Percentiles rank a stretch among this genome's conserved stretches.
These are phyloP conservation scores for Pneumocystis jirovecii DNA, from an alignment of 1,139 yeast genomes.

Conservation along the genomic window DNA sequence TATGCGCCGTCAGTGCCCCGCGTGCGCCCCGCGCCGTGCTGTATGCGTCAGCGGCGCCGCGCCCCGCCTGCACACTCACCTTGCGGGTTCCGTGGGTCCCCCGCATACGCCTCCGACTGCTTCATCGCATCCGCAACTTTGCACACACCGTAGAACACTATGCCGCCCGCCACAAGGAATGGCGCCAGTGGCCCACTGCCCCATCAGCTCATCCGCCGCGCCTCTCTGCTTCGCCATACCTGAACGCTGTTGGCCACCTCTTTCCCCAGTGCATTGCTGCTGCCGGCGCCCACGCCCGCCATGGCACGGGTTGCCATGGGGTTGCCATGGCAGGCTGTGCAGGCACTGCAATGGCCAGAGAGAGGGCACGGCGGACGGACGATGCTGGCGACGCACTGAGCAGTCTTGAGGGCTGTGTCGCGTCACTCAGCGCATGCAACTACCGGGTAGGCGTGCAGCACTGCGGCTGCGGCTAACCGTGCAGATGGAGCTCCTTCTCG, in stretches of 20 bases:
- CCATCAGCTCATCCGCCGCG: constrained; percentile 1
- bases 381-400: neutral
- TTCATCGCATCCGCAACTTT: constrained; percentile 39
- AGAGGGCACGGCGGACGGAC: too few species aligned
- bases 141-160: constrained; percentile 38
- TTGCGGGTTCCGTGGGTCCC: constrained; percentile 52
- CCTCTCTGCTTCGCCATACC: constrained; percentile 35
- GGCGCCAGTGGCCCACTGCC: neutral
- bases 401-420: neutral
- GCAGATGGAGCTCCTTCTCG: neutral
- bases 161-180: constrained; percentile 24
- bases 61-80: neutral
- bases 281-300: too few species aligned
- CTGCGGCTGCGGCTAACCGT: neutral
- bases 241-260: constrained; percentile 31
- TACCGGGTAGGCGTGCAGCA: neutral
- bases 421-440: neutral
- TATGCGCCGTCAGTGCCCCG: neutral
- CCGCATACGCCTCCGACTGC: constrained; percentile 40
- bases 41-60: neutral
- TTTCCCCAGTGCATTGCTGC: constrained; percentile 6
- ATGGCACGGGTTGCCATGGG: too few species aligned
- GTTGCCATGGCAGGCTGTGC: too few species aligned
- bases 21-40: neutral
- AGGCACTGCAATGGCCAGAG: too few species aligned